These are phyloP conservation scores for Fusarium sp. DNA, from an alignment of 2,329 filamentous ascomycete genomes.

Conservation along the genomic window DNA sequence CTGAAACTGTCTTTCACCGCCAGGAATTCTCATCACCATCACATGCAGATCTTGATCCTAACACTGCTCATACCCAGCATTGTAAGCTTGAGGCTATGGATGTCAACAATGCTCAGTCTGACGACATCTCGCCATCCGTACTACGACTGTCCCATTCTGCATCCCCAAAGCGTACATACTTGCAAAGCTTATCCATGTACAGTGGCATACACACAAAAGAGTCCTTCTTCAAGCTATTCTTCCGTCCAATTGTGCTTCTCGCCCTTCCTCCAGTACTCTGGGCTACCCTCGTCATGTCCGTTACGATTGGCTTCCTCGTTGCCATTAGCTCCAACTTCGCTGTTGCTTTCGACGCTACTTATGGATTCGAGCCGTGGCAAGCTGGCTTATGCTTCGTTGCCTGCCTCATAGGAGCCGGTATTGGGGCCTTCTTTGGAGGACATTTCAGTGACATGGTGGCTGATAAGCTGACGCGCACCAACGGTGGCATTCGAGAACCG, in stretches of 20 bases:
- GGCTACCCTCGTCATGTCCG: conserved; percentile 65
- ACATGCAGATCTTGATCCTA: neutral
- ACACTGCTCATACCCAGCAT: conserved; percentile 30
- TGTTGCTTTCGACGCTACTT: conserved; percentile 56
- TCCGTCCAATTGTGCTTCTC: conserved; percentile 63
- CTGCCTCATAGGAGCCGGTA: conserved; percentile 60
- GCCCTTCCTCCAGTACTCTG: conserved; percentile 65
- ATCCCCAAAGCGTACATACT: neutral
- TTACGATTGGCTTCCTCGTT: conserved; percentile 67
- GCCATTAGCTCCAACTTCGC: conserved; percentile 66
- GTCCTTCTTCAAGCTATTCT: conserved; percentile 59
- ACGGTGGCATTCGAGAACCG: conserved; percentile 67
- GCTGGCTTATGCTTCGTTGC: conserved; percentile 64
- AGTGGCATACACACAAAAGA: conserved; percentile 58
- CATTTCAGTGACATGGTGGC: conserved; percentile 60
- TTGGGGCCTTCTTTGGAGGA: conserved; percentile 59
- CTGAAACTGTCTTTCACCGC: conserved; percentile 54
- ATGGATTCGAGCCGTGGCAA: conserved; percentile 59
- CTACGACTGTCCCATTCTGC: neutral
- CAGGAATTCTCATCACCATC: neutral
- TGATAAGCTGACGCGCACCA: conserved; percentile 62
- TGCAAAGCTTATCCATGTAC: conserved; percentile 54
- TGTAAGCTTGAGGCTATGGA: neutral
- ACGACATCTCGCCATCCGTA: neutral
- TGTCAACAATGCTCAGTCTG: neutral